A percentile compares a stretch with the other conserved stretches of the same genome.
Evolutionary conservation across 2,329 filamentous ascomycete genomes (phyloP).

Genomic region (Neonectria sp.): DNA sequence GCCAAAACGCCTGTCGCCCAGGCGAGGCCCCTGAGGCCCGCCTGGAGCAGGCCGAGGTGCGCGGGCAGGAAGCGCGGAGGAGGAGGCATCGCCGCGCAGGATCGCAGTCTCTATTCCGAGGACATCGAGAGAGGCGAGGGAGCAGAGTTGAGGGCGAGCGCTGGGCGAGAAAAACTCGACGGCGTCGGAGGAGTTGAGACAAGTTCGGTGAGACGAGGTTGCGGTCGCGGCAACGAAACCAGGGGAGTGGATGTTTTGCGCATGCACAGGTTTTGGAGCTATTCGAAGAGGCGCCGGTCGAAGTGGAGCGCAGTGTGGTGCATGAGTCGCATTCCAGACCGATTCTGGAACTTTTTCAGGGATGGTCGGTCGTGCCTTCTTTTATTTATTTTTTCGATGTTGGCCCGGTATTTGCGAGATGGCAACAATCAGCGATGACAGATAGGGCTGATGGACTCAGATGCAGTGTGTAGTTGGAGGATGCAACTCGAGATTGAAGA

Average conservation of each 20-base stretch:
- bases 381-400: not conserved
- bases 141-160: not conserved
- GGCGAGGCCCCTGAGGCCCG: slow-evolving; percentile 47
- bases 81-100: slow-evolving; percentile 36
- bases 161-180: not conserved
- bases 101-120: slow-evolving; percentile 13
- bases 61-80: slow-evolving; percentile 30
- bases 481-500: not conserved
- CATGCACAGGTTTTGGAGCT: slow-evolving; percentile 23
- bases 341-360: slow-evolving; percentile 21
- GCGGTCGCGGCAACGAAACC: slow-evolving; percentile 10
- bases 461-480: not conserved
- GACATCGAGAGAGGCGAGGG: slow-evolving; percentile 22
- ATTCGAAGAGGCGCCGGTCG: slow-evolving; percentile 22
- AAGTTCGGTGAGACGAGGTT: slow-evolving; percentile 13
- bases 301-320: slow-evolving; percentile 25
- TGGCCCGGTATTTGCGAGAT: not conserved
- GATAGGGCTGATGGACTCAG: not conserved
- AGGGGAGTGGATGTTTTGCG: slow-evolving; percentile 8
- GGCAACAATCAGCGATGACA: not conserved
- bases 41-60: slow-evolving; percentile 41
- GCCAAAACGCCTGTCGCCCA: slow-evolving; percentile 52
- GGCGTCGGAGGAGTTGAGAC: slow-evolving; percentile 1
- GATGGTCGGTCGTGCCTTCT: slow-evolving; percentile 1
- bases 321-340: slow-evolving; percentile 30